These are phyloP conservation scores for Panicum miliaceum DNA, from an alignment of 176 grass and related monocot species.

Conservation along the genomic window DNA sequence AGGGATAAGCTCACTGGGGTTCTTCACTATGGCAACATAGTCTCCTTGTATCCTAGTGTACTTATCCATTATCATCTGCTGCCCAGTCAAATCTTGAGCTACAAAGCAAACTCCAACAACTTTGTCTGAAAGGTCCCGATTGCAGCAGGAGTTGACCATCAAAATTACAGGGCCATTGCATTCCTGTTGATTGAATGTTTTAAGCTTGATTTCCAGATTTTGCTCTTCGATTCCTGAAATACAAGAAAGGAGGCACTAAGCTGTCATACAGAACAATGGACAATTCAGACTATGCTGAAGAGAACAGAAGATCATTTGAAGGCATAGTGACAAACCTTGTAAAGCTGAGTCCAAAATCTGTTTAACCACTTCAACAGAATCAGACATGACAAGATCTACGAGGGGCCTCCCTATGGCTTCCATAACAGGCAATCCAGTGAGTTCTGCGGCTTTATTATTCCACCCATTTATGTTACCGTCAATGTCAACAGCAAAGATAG, in stretches of 20 bases:
- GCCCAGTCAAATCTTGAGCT: constrained; percentile 85
- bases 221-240: constrained; percentile 88
- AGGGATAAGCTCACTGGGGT: constrained; percentile 85
- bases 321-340: constrained; percentile 60
- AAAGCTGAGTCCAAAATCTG: constrained; percentile 66
- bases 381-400: constrained; percentile 66
- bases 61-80: constrained; percentile 89
- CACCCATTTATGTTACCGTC: constrained; percentile 82
- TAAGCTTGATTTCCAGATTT: constrained; percentile 94
- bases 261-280: constrained; percentile 25
- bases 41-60: constrained; percentile 90
- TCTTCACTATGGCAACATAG: constrained; percentile 83
- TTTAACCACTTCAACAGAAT: constrained; percentile 85
- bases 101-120: constrained; percentile 89
- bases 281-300: constrained; percentile 27
- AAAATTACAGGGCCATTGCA: constrained; percentile 62
- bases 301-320: constrained; percentile 9
- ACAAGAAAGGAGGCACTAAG: constrained; percentile 37
- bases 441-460: constrained; percentile 84
- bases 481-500: constrained; percentile 87
- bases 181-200: constrained; percentile 65
- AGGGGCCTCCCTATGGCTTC: constrained; percentile 86
- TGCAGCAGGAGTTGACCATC: constrained; percentile 83
- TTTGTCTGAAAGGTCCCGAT: constrained; percentile 74
- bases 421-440: constrained; percentile 75